A percentile compares a stretch with the other conserved stretches of the same genome.
Evolutionary conservation across 2,329 filamentous ascomycete genomes (phyloP).

Genomic region (Beauveria sp.): DNA sequence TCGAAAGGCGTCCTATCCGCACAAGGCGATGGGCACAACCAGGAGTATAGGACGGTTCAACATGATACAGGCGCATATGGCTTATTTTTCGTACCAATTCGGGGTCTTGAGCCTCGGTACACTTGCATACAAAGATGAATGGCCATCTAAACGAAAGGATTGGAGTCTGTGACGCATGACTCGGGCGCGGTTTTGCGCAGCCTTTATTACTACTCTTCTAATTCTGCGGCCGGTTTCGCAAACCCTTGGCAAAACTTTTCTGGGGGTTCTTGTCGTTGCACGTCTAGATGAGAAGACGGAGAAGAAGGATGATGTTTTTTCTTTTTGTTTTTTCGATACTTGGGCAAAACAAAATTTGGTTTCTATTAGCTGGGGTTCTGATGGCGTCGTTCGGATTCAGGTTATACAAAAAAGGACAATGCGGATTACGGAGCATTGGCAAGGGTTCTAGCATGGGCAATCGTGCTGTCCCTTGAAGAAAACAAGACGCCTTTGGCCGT

Average conservation of each 20-base stretch:
- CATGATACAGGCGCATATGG: background rate
- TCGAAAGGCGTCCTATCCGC: background rate
- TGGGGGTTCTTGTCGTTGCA: background rate
- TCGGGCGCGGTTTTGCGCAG: background rate
- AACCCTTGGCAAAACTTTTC: background rate
- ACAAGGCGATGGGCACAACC: background rate
- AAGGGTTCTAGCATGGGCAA: background rate
- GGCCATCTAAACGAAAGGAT: background rate
- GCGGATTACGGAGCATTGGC: background rate
- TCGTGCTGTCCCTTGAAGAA: background rate
- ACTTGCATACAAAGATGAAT: background rate
- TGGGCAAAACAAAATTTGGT: background rate
- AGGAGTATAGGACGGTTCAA: background rate
- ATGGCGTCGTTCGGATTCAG: background rate
- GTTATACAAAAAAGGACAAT: constrained; percentile 5
- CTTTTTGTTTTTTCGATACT: background rate
- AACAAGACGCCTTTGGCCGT: background rate
- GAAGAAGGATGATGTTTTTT: background rate
- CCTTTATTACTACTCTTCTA: background rate
- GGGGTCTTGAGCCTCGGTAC: background rate
- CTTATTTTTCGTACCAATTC: background rate
- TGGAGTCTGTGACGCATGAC: background rate
- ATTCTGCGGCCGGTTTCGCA: constrained; percentile 1
- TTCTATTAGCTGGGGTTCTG: background rate
- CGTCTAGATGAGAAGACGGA: background rate